phyloP scores from a whole-genome alignment of 23 red algal genomes.

The Gracilariopsis chorda region DNA sequence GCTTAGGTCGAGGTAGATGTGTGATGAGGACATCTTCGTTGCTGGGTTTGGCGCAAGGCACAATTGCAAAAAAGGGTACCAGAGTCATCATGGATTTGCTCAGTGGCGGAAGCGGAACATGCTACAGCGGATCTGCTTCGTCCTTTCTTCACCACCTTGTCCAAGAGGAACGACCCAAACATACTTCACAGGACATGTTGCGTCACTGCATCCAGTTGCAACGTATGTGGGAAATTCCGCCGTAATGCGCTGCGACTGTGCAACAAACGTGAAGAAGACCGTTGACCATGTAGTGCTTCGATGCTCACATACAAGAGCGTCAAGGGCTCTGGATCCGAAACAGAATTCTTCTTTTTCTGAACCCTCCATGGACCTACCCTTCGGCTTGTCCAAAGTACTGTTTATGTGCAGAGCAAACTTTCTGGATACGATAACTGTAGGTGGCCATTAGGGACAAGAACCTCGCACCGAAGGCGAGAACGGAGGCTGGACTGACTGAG shows the following conservation, averaged over 20 bases:
- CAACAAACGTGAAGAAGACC: no score
- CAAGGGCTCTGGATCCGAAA: slow-evolving; percentile 92
- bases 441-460: slow-evolving; percentile 84
- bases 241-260: no score
- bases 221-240: no score
- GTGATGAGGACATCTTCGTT: slow-evolving; percentile 21
- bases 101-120: neutral
- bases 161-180: neutral
- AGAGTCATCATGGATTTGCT: neutral
- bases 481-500: slow-evolving; percentile 69
- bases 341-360: slow-evolving; percentile 94
- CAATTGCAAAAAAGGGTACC: neutral
- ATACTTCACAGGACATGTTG: no score
- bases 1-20: neutral
- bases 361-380: slow-evolving; percentile 90
- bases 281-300: no score
- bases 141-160: slow-evolving; percentile 1
- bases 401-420: slow-evolving; percentile 96
- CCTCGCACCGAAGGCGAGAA: slow-evolving; percentile 71
- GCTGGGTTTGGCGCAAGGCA: slow-evolving; percentile 37
- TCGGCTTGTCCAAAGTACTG: slow-evolving; percentile 87
- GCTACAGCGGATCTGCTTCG: slow-evolving; percentile 6
- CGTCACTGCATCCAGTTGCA: no score
- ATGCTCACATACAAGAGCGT: no score
- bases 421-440: slow-evolving; percentile 86